A percentile compares a stretch with the other conserved stretches of the same genome.
Evolutionary conservation across 2,329 filamentous ascomycete species (phyloP).

Genomic region (Fusarium incarnatum): DNA sequence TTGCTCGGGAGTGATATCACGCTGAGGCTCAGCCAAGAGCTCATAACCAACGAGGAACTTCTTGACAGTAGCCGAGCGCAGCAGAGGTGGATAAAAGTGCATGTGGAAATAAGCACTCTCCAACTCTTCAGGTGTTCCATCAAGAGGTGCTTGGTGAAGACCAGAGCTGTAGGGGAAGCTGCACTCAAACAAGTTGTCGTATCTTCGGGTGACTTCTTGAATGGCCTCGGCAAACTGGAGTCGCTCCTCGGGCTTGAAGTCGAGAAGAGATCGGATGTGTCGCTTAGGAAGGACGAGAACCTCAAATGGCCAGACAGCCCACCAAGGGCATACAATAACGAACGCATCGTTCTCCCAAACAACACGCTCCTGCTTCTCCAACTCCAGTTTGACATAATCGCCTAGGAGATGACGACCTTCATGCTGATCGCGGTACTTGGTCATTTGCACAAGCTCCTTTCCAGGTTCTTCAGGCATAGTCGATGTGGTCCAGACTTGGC

Average conservation of each 20-base stretch:
- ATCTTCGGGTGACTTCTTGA: conserved; percentile 87
- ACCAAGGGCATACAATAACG: conserved; percentile 93
- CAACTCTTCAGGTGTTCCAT: conserved; percentile 83
- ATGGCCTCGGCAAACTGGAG: conserved; percentile 83
- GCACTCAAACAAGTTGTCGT: conserved; percentile 97
- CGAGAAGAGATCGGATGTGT: conserved; percentile 86
- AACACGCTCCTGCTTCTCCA: conserved; percentile 83
- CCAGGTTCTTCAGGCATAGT: conserved; percentile 89
- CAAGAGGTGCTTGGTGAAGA: conserved; percentile 92
- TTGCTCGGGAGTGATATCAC: conserved; percentile 97
- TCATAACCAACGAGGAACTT: conserved; percentile 99
- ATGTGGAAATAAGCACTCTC: conserved; percentile 93
- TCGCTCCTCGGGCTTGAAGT: conserved; percentile 79
- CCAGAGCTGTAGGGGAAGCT: conserved; percentile 98
- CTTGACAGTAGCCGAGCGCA: conserved; percentile 91
- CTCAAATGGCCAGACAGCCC: conserved; percentile 98
- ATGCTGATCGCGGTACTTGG: conserved; percentile 80
- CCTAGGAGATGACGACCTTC: conserved; percentile 80
- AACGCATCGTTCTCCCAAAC: conserved; percentile 90
- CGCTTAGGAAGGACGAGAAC: conserved; percentile 87
- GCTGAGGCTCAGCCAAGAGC: conserved; percentile 95
- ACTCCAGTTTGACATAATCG: conserved; percentile 88
- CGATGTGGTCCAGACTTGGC: conserved; percentile 95
- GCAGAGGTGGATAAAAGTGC: conserved; percentile 95
- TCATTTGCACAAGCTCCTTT: conserved; percentile 81